Evolutionary conservation across 139 green algal genomes (phyloP).

Genomic region (Chlamydomonas sphaeroides): DNA sequence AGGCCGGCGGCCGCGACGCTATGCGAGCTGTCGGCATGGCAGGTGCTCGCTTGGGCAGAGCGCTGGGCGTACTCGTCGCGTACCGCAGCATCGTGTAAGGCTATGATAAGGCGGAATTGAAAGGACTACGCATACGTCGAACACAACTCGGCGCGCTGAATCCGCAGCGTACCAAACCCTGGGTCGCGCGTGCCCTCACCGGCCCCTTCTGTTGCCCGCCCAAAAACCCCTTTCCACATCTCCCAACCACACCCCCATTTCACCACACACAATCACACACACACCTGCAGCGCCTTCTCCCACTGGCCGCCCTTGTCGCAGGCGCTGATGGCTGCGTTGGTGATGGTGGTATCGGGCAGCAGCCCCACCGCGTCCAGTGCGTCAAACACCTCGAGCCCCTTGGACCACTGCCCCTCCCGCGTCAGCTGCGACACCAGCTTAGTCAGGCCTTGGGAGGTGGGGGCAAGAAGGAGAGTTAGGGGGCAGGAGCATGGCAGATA

Average conservation of each 20-base stretch:
- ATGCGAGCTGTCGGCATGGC: too few relatives aligned
- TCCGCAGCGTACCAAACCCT: too few relatives aligned
- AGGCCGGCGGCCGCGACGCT: too few relatives aligned
- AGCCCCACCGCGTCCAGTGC: conserved; percentile 75
- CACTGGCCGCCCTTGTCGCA: conserved; percentile 91
- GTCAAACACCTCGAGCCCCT: conserved; percentile 86
- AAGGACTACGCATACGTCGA: too few relatives aligned
- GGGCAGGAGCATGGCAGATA: neutral
- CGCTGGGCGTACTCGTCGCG: too few relatives aligned
- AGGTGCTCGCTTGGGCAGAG: too few relatives aligned
- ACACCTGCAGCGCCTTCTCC: conserved; percentile 81
- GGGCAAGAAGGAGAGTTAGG: neutral
- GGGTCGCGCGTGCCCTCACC: too few relatives aligned
- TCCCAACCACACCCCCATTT: neutral
- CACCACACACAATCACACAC: conserved; percentile 39
- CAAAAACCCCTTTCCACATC: too few relatives aligned
- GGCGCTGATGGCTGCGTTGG: conserved; percentile 88
- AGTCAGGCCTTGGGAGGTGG: conserved; percentile 75
- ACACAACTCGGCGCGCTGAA: too few relatives aligned
- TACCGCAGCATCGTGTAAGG: too few relatives aligned
- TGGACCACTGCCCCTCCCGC: conserved; percentile 87
- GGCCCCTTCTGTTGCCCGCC: too few relatives aligned
- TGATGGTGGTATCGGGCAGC: conserved; percentile 86
- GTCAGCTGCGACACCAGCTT: conserved; percentile 88
- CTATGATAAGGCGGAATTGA: too few relatives aligned